Evolutionary conservation across 2,329 filamentous ascomycete species (phyloP).

Genomic region (Pseudopyricularia javanii): DNA sequence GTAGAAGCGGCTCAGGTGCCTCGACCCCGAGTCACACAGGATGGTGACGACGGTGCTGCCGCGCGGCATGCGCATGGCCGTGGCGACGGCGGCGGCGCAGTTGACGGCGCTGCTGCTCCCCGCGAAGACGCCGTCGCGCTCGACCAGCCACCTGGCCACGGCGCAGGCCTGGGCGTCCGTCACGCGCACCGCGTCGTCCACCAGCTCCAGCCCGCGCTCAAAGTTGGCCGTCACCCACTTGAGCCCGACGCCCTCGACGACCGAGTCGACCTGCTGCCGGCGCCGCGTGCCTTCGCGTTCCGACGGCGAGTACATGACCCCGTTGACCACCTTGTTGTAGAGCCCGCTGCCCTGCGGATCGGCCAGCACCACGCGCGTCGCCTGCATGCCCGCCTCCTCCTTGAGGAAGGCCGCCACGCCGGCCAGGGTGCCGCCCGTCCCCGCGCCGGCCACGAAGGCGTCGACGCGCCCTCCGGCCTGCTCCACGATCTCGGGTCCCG

Average conservation of each 20-base stretch:
- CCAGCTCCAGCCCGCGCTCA: conserved; percentile 69
- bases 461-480: conserved; percentile 66
- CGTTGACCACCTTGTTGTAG: conserved; percentile 83
- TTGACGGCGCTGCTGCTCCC: conserved; percentile 97
- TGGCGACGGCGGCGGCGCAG: conserved; percentile 66
- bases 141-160: conserved; percentile 95
- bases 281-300: conserved; percentile 86
- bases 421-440: conserved; percentile 86
- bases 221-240: conserved; percentile 93
- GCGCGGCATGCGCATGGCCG: conserved; percentile 49
- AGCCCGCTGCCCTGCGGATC: conserved; percentile 91
- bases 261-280: conserved; percentile 83
- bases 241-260: conserved; percentile 92
- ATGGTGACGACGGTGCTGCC: conserved; percentile 66
- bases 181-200: conserved; percentile 84
- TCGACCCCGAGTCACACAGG: conserved; percentile 72
- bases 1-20: conserved; percentile 80
- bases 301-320: conserved; percentile 86
- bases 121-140: conserved; percentile 88
- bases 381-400: conserved; percentile 41
- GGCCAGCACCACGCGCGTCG: conserved; percentile 65
- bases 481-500: conserved; percentile 77
- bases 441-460: conserved; percentile 86
- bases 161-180: conserved; percentile 77
- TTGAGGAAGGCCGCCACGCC: conserved; percentile 80